Conservation (phyloP, 495 filamentous ascomycete genomes). For the Penicillium bialowiezense region DNA sequence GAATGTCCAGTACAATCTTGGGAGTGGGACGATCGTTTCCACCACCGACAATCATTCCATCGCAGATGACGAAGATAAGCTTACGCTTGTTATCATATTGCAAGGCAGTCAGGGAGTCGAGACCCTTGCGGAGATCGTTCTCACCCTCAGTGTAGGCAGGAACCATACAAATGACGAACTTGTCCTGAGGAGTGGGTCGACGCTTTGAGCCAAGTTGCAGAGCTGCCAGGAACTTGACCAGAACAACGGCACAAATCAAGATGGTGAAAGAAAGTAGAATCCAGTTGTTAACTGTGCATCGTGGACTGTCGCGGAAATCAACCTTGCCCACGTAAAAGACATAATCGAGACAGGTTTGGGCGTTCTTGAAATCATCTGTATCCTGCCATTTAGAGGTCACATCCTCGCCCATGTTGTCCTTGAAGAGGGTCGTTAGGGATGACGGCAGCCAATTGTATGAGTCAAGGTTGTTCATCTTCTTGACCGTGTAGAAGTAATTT, state of each 20-base stretch:
- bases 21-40: slow-evolving; percentile 96
- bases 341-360: slow-evolving; percentile 75
- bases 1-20: slow-evolving; percentile 94
- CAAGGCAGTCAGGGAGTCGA: slow-evolving; percentile 90
- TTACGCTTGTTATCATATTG: slow-evolving; percentile 99
- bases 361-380: slow-evolving; percentile 51
- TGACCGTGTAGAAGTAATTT: slow-evolving; percentile 77
- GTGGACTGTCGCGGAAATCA: slow-evolving; percentile 75
- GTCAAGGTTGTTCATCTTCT: slow-evolving; percentile 43
- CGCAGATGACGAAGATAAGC: slow-evolving; percentile 87
- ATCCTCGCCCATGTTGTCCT: slow-evolving; percentile 73
- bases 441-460: slow-evolving; percentile 67
- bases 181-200: slow-evolving; percentile 87
- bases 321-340: slow-evolving; percentile 77
- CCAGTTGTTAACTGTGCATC: slow-evolving; percentile 88
- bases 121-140: slow-evolving; percentile 83
- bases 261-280: slow-evolving; percentile 84
- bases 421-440: slow-evolving; percentile 61
- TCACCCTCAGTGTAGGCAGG: slow-evolving; percentile 98
- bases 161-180: slow-evolving; percentile 97
- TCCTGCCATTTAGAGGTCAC: slow-evolving; percentile 63
- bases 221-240: slow-evolving; percentile 89
- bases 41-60: slow-evolving; percentile 94
- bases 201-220: slow-evolving; percentile 92
- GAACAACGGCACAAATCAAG: slow-evolving; percentile 74